A percentile compares a stretch with the other conserved stretches of the same genome.
These are phyloP conservation scores for Scheffersomyces quercinus DNA, from an alignment of 1,139 yeast species.

Conservation along the genomic window DNA sequence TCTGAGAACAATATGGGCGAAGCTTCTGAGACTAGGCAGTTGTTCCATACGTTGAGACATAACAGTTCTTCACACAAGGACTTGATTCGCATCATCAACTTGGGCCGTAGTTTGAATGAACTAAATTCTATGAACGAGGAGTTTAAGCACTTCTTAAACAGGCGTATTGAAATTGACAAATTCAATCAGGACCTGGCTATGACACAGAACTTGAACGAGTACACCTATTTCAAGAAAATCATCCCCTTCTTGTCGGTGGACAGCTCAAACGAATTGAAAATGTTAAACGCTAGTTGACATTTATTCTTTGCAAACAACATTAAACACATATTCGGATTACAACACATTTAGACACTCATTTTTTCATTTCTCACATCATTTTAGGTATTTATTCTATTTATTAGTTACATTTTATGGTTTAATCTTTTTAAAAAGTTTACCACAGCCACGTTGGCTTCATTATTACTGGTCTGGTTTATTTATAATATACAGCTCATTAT, in stretches of 20 bases:
- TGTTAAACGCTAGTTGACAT: slow-evolving; percentile 36
- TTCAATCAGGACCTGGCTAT: slow-evolving; percentile 20
- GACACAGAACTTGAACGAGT: slow-evolving; percentile 24
- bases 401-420: too few species aligned
- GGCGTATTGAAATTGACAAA: slow-evolving; percentile 37
- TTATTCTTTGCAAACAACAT: slow-evolving; percentile 3
- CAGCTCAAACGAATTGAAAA: slow-evolving; percentile 36
- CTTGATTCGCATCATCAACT: slow-evolving; percentile 22
- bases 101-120: slow-evolving; percentile 69
- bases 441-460: too few species aligned
- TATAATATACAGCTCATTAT: too few species aligned
- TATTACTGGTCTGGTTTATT: too few species aligned
- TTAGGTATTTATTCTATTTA: too few species aligned
- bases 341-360: too few species aligned
- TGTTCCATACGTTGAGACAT: slow-evolving; percentile 5
- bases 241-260: slow-evolving; percentile 46
- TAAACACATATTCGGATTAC: background rate
- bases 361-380: too few species aligned
- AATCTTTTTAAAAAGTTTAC: too few species aligned
- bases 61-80: slow-evolving; percentile 3
- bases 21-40: slow-evolving; percentile 4
- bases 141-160: slow-evolving; percentile 55
- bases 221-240: slow-evolving; percentile 37
- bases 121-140: slow-evolving; percentile 59
- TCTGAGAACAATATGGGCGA: slow-evolving; percentile 18